Evolutionary conservation across 352 stramenopile genomes (phyloP).

Genomic region (Peronospora tabacina): DNA sequence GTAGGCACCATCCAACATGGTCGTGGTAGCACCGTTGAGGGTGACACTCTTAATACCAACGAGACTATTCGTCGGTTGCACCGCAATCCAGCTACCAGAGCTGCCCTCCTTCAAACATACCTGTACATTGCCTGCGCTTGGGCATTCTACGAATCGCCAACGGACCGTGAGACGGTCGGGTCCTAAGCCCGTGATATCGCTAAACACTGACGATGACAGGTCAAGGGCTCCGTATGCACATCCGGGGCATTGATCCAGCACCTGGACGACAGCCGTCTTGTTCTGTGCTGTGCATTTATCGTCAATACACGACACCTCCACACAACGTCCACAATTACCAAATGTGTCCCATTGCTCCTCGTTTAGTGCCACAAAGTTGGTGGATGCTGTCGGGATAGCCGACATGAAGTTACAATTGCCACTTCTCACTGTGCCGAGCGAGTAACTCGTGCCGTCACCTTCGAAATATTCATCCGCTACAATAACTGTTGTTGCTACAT

Average conservation of each 20-base stretch:
- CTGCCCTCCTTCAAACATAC: constrained; percentile 66
- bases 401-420: constrained; percentile 59
- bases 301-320: constrained; percentile 57
- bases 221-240: constrained; percentile 61
- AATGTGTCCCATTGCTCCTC: constrained; percentile 46
- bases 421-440: constrained; percentile 23
- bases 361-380: constrained; percentile 71
- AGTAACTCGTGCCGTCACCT: constrained; percentile 42
- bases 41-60: constrained; percentile 46
- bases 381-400: constrained; percentile 32
- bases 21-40: constrained; percentile 49
- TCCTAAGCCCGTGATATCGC: constrained; percentile 52
- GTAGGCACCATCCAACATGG: constrained; percentile 58
- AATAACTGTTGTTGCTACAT: constrained; percentile 3
- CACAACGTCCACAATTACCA: constrained; percentile 48
- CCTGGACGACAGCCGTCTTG: constrained; percentile 49
- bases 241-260: constrained; percentile 67
- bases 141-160: constrained; percentile 70
- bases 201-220: constrained; percentile 61
- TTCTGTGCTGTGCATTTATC: constrained; percentile 32
- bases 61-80: constrained; percentile 53
- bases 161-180: constrained; percentile 46
- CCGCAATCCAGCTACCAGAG: constrained; percentile 46
- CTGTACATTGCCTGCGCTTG: constrained; percentile 37
- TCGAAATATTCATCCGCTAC: constrained; percentile 28